Percentiles rank a stretch among this genome's conserved stretches.
phyloP scores from a whole-genome alignment of 2,329 filamentous ascomycete species.

The Penicillium olsonii region DNA sequence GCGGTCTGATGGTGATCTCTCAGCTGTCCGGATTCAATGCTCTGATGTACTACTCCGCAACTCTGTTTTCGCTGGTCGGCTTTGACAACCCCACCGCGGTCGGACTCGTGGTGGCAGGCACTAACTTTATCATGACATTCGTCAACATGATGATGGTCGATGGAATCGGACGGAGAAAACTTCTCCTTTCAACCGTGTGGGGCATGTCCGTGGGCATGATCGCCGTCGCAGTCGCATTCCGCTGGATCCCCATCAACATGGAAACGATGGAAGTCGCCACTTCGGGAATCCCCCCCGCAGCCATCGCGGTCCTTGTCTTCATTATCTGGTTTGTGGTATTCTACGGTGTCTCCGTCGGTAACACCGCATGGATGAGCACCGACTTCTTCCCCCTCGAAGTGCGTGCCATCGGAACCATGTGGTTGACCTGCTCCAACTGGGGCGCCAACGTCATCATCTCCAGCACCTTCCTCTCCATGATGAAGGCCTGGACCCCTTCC shows the following conservation, averaged over 20 bases:
- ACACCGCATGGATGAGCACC: slow-evolving; percentile 52
- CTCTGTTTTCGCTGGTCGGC: slow-evolving; percentile 50
- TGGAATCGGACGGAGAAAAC: slow-evolving; percentile 46
- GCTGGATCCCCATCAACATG: slow-evolving; percentile 50
- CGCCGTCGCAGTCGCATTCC: slow-evolving; percentile 49
- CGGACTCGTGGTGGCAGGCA: slow-evolving; percentile 33
- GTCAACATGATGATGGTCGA: slow-evolving; percentile 53
- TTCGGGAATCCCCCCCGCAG: slow-evolving; percentile 34
- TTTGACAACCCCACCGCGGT: slow-evolving; percentile 55
- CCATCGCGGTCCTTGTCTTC: slow-evolving; percentile 45
- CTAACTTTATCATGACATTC: slow-evolving; percentile 51
- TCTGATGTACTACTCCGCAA: slow-evolving; percentile 50
- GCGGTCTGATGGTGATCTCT: slow-evolving; percentile 55
- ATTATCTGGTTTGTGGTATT: slow-evolving; percentile 50
- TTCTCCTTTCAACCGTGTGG: slow-evolving; percentile 48
- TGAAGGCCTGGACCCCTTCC: slow-evolving; percentile 52
- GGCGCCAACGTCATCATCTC: slow-evolving; percentile 53
- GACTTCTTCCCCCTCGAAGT: slow-evolving; percentile 54
- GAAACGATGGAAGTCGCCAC: slow-evolving; percentile 33
- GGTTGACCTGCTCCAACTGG: slow-evolving; percentile 52
- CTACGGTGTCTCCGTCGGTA: slow-evolving; percentile 51
- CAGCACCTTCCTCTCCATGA: slow-evolving; percentile 54
- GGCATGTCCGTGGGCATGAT: slow-evolving; percentile 49
- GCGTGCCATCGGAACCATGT: slow-evolving; percentile 52
- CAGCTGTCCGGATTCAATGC: slow-evolving; percentile 52